Base-by-base conservation (phyloP, 2,329 filamentous ascomycete species). In the Fusarium armeniacum region DNA sequence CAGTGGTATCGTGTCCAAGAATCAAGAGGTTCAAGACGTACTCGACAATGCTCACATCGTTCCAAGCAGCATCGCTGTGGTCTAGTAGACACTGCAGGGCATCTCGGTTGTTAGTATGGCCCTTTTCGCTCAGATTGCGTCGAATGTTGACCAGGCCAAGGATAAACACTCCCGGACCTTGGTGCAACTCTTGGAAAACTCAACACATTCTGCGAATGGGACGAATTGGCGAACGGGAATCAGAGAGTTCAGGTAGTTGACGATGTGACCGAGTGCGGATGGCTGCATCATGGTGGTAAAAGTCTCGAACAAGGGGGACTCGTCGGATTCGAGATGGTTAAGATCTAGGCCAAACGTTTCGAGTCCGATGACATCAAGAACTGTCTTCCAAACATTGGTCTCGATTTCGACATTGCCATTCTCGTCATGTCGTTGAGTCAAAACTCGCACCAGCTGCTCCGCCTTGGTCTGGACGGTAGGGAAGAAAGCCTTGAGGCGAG, bases 1-100 rank as follows among this genome's bases (percentile, higher is more conserved):
- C 82, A 1, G 82, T 84, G 0, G 83, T 84, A 57, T 84, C 82
- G 58, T 84, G 81, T 44, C 75, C 83, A 16, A 83, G 79, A 2
- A 81, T 77, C 35, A 83, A 72, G 65, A 83, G 80, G 10, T 83
- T 84, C 72, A 84, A 76, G 26, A 82, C 65, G 26, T 75, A 74
- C 69, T 77, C 75, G 16, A 76, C 67, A 16, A 81, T 71, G 9
- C 75, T 49, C 15, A 59, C 76, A 13, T 75, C 68, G n/a, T 76
- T 72, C 51, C 68, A 71, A 45, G 60, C 65, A 7, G 61, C 40
- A 28, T 62, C 71, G 10, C 51, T 59, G 16, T 80, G 74, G 50
- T 80, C 72, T 13, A 83, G 67, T 71, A 82, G 74, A 46, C 77
- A 78, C 20, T 78, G 76, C 2, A 80, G 72, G n/a, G 75, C 71